Conservation (phyloP, 306 rosid species). For the Rosa multiflora region DNA sequence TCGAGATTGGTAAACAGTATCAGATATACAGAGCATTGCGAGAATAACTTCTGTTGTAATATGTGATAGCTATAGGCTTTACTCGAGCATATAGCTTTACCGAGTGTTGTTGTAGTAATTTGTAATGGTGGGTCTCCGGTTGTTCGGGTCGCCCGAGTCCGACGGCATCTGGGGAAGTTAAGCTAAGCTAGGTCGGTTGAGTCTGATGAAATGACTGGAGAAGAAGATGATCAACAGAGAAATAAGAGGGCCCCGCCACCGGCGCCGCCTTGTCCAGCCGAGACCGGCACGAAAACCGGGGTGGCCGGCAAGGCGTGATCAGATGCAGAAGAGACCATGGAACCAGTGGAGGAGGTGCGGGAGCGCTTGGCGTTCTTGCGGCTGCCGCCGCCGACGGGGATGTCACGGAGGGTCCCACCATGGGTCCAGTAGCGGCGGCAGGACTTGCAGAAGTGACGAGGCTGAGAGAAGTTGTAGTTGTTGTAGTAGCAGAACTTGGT, state of each 20-base stretch:
- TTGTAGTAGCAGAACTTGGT: constrained; percentile 97
- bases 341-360: constrained; percentile 43
- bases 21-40: neutral
- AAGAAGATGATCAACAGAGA: too few species aligned
- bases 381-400: constrained; percentile 91
- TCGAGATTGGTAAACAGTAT: neutral
- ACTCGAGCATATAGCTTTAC: neutral
- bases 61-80: neutral
- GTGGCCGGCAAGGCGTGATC: constrained; percentile 29
- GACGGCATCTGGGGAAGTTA: too few species aligned
- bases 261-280: constrained; percentile 22
- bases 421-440: constrained; percentile 99
- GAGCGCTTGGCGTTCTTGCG: constrained; percentile 92
- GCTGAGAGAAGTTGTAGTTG: constrained; percentile 98
- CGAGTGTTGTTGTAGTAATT: neutral
- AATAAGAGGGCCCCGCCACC: constrained; percentile 1
- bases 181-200: too few species aligned
- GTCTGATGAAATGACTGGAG: too few species aligned
- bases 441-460: constrained; percentile 92
- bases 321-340: constrained; percentile 5
- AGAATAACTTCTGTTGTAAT: neutral
- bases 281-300: constrained; percentile 37
- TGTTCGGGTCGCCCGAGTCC: too few species aligned
- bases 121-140: too few species aligned
- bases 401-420: constrained; percentile 95